Evolutionary conservation across 371 early-diverging fungal species (phyloP).

Genomic region (Rhizomucor pusillus): DNA sequence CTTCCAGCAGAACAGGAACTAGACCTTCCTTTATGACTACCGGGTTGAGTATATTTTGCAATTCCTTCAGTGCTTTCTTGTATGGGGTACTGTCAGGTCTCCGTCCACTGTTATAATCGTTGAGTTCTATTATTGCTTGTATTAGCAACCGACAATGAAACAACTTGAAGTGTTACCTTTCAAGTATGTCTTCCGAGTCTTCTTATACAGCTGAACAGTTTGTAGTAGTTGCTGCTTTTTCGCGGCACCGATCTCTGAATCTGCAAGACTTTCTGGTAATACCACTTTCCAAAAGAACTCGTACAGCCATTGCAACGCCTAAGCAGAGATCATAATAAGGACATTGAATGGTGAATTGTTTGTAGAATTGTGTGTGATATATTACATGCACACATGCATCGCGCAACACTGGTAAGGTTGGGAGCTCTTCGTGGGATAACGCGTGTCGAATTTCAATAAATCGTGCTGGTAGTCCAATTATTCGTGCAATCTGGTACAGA

Average conservation of each 20-base stretch:
- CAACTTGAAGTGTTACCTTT: no score
- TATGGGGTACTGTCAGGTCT: neutral
- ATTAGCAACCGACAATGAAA: no score
- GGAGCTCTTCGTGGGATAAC: constrained; percentile 64
- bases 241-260: constrained; percentile 2
- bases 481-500: constrained; percentile 51
- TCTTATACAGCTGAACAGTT: constrained; percentile 38
- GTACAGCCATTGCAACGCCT: constrained; percentile 52
- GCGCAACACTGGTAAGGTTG: constrained; percentile 55
- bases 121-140: neutral
- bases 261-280: constrained; percentile 16
- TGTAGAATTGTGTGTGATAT: neutral
- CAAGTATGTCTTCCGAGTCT: constrained; percentile 29
- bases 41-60: no score
- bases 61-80: neutral
- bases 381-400: constrained; percentile 47
- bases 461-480: constrained; percentile 58
- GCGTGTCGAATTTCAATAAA: constrained; percentile 72
- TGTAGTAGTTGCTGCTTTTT: constrained; percentile 2
- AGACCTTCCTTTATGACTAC: neutral
- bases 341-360: no score
- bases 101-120: neutral
- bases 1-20: neutral
- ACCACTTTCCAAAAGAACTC: constrained; percentile 44
- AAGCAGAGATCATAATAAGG: neutral